phyloP scores from a whole-genome alignment of 2,329 filamentous ascomycete genomes.

The Penicillium sumatraense region DNA sequence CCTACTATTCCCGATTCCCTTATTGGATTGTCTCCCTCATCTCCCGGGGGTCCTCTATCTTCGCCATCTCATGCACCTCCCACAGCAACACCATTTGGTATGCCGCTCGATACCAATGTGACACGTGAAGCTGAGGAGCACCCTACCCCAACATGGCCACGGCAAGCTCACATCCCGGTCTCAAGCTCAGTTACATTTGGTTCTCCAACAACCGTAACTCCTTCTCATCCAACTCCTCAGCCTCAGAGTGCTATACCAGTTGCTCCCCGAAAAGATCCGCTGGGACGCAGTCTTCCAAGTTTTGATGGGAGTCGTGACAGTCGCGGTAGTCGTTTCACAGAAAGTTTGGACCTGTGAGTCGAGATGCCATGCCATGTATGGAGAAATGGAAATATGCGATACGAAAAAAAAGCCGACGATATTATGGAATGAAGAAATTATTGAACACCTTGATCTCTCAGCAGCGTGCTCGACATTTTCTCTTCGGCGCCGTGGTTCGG shows the following conservation, averaged over 20 bases:
- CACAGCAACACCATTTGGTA: constrained; percentile 32
- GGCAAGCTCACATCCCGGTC: constrained; percentile 49
- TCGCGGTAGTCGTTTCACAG: constrained; percentile 51
- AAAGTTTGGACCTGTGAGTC: constrained; percentile 36
- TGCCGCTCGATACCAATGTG: constrained; percentile 37
- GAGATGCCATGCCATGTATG: constrained; percentile 7
- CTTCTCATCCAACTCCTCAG: constrained; percentile 31
- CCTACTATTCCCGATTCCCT: constrained; percentile 31
- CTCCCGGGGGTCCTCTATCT: constrained; percentile 28
- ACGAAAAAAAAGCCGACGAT: constrained; percentile 22
- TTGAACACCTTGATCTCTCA: neutral
- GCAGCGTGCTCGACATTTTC: neutral
- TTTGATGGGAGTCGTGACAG: constrained; percentile 52
- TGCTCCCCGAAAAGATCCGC: constrained; percentile 36
- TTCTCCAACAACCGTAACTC: constrained; percentile 27
- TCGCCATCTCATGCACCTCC: constrained; percentile 33
- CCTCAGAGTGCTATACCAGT: constrained; percentile 32
- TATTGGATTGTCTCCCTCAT: constrained; percentile 22
- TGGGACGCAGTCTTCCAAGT: constrained; percentile 48
- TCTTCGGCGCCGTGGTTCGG: neutral
- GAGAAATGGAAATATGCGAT: constrained; percentile 27
- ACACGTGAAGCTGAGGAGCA: constrained; percentile 36
- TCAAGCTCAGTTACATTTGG: constrained; percentile 38
- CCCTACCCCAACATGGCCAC: constrained; percentile 45
- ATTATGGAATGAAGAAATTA: constrained; percentile 10